A percentile compares a stretch with the other conserved stretches of the same genome.
These are phyloP conservation scores for Aspergillus sp. DNA, from an alignment of 2,329 filamentous ascomycete genomes.

Conservation along the genomic window DNA sequence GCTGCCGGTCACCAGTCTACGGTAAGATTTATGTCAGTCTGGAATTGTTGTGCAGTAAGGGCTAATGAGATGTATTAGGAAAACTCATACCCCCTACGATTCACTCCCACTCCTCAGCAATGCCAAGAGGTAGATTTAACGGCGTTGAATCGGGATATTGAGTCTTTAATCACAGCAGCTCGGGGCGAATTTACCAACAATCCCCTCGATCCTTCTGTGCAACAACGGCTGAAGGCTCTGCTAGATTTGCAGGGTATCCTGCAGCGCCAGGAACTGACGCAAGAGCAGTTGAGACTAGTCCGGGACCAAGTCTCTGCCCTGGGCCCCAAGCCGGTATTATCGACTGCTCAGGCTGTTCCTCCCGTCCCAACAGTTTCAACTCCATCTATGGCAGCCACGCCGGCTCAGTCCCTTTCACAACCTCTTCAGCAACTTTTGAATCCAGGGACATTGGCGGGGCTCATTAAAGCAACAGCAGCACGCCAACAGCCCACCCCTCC, in stretches of 20 bases:
- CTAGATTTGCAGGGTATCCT: slow-evolving; percentile 77
- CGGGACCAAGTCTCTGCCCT: slow-evolving; percentile 78
- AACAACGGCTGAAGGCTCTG: slow-evolving; percentile 75
- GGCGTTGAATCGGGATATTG: slow-evolving; percentile 74
- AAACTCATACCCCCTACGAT: slow-evolving; percentile 8
- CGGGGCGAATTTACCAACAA: slow-evolving; percentile 68
- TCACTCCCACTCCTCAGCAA: slow-evolving; percentile 25
- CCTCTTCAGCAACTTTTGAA: slow-evolving; percentile 35
- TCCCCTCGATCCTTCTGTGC: slow-evolving; percentile 67
- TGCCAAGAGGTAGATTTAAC: slow-evolving; percentile 51
- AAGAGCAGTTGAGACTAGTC: slow-evolving; percentile 75
- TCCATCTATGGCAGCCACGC: slow-evolving; percentile 38
- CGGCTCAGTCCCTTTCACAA: slow-evolving; percentile 28
- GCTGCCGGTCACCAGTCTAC: slow-evolving; percentile 17
- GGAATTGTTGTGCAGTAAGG: not conserved
- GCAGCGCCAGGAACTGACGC: slow-evolving; percentile 68
- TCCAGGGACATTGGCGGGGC: slow-evolving; percentile 37
- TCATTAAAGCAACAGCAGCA: slow-evolving; percentile 39
- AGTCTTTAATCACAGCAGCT: slow-evolving; percentile 65
- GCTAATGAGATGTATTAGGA: slow-evolving; percentile 5
- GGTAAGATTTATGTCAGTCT: slow-evolving; percentile 11
- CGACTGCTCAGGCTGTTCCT: slow-evolving; percentile 11
- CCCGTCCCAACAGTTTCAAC: slow-evolving; percentile 24
- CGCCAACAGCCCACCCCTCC: slow-evolving; percentile 35
- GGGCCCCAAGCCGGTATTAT: slow-evolving; percentile 37